Percentiles rank a stretch among this genome's conserved stretches.
Conservation (phyloP, 2,329 filamentous ascomycete genomes). For the Corinectria fuckeliana region DNA sequence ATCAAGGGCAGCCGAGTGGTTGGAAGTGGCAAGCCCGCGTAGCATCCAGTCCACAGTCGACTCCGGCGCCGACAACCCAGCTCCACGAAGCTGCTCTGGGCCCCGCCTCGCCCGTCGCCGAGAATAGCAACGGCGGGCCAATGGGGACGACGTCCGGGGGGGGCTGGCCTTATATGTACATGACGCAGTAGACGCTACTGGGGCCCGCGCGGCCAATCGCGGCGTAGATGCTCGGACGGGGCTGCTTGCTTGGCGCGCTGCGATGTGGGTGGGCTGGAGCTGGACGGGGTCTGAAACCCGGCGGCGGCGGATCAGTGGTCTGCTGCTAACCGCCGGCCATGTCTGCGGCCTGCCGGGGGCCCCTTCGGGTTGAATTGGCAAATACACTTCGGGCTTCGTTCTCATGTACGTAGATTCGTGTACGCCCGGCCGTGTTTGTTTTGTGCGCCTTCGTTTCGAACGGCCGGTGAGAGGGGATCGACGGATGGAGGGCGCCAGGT, state of each 20-base stretch:
- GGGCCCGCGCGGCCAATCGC: conserved; percentile 1
- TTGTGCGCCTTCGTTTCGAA: neutral
- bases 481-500: neutral
- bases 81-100: too few relatives aligned
- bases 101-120: neutral
- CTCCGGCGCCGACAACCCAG: neutral
- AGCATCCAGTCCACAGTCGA: neutral
- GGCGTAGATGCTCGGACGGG: neutral
- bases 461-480: neutral
- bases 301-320: conserved; percentile 6
- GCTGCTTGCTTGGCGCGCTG: conserved; percentile 1
- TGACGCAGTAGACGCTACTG: conserved; percentile 13
- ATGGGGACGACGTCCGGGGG: neutral
- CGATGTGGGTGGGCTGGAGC: neutral
- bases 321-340: conserved; percentile 12
- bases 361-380: neutral
- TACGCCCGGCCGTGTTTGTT: conserved; percentile 4
- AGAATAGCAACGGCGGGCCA: conserved; percentile 14
- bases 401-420: neutral
- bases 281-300: conserved; percentile 4
- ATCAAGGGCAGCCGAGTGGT: neutral
- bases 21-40: neutral
- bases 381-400: too few relatives aligned
- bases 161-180: neutral
- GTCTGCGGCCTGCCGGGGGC: conserved; percentile 6